Base-by-base conservation (phyloP, 202 grass and related monocot genomes). In the Schoenoplectus tabernaemontani region DNA sequence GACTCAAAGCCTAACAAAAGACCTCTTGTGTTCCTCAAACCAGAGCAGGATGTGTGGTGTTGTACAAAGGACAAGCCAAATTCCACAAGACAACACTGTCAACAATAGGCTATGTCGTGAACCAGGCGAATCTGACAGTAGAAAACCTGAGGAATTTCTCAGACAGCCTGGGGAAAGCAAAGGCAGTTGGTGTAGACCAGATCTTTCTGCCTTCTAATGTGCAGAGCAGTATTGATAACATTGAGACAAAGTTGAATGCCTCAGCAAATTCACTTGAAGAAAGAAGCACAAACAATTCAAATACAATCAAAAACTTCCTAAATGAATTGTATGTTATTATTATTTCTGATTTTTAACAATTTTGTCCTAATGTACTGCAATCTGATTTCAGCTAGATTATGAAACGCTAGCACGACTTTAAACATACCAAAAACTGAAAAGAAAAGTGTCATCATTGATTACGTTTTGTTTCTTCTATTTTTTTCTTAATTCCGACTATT, bases 91-190 rank as follows among this genome's bases (percentile, higher is more conserved):
- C 86, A 78, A 89, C 86, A 24, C 74, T 82, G 44, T 82, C 11
- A 16, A 91, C 96, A 1, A 70, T 95, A 37, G 84, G 91, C 26
- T 98, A 91, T 81, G 81, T 95, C 2, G 53, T 88, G 16, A 86
- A 83, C 69, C 96, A 98, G 64, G 86, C 89, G 4, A 87, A 95
- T 80, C 77, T 91, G 66, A 98, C 89, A 33, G 90, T 89, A 11
- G 85, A 89, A 51, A 89, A 86, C 73, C 86, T 98, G 57, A 83
- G 79, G 68, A 91, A 88, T 63, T 98, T 98, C 81, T 87, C 96
- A 4, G 62, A 76, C 1, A 86, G 83, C 78, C 82, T 98, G 59
- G 86, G 80, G 2, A n/a, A 84, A 9, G 96, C 96, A 0, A 92
- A 98, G 83, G 84, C 77, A 77, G 87, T 95, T 2, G 85, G 76